Percentiles rank a stretch among this genome's conserved stretches.
Conservation (phyloP, 768 basidiomycete genomes). For the Lactarius trivialis region DNA sequence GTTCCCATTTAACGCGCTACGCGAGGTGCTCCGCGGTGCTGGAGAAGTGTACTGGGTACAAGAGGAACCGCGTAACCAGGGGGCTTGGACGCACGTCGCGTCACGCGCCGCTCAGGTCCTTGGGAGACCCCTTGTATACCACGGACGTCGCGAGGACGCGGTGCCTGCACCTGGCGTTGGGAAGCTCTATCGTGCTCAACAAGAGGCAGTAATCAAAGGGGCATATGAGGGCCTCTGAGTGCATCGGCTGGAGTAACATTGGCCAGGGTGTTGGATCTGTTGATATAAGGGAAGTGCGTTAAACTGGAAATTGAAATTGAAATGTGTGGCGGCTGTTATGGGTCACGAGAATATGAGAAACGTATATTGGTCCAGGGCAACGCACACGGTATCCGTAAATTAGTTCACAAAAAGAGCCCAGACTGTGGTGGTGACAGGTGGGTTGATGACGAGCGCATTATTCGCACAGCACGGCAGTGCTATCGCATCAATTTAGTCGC, state of each 20-base stretch:
- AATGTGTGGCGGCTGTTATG: background rate
- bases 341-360: background rate
- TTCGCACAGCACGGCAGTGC: too few relatives aligned
- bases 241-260: background rate
- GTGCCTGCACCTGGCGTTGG: constrained; percentile 76
- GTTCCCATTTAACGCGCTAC: constrained; percentile 67
- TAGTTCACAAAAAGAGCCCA: too few relatives aligned
- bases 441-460: too few relatives aligned
- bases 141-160: constrained; percentile 65
- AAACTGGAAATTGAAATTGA: background rate
- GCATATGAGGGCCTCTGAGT: constrained; percentile 44
- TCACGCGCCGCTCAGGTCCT: constrained; percentile 31
- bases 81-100: constrained; percentile 63
- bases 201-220: constrained; percentile 50
- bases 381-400: too few relatives aligned
- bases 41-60: constrained; percentile 62
- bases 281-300: background rate
- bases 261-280: background rate
- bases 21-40: constrained; percentile 36
- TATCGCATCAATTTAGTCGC: too few relatives aligned
- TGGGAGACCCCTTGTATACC: constrained; percentile 38
- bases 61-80: constrained; percentile 87
- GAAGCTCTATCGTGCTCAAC: constrained; percentile 58
- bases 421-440: too few relatives aligned
- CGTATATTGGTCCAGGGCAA: background rate